Percentiles rank a stretch among this genome's conserved stretches.
Conservation (phyloP, 108 stramenopile species). For the Fragilaria crotonensis region DNA sequence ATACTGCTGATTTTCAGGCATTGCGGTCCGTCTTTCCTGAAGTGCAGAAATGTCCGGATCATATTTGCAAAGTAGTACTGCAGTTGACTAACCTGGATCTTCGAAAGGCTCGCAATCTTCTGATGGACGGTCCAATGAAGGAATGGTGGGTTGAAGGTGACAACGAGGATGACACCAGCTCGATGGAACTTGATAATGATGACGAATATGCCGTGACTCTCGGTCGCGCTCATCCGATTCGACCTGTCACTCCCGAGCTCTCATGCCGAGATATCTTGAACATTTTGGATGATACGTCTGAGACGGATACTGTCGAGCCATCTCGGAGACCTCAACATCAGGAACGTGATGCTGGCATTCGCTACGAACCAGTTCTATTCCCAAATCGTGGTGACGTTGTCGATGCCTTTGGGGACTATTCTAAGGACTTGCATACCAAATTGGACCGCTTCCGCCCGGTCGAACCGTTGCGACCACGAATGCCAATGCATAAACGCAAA, state of each 20-base stretch:
- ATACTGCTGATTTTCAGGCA: neutral
- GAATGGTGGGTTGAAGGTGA: neutral
- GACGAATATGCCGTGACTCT: too few relatives aligned
- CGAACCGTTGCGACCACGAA: neutral
- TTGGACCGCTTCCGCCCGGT: neutral
- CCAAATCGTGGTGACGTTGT: slow-evolving; percentile 19
- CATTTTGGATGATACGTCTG: neutral
- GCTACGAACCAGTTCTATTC: neutral
- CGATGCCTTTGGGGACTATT: slow-evolving; percentile 11
- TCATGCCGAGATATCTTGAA: neutral
- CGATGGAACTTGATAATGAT: neutral
- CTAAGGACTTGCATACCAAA: neutral
- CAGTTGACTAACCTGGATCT: slow-evolving; percentile 2
- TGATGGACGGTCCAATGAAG: neutral
- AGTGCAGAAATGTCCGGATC: neutral
- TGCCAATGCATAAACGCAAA: neutral
- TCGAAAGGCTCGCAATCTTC: neutral
- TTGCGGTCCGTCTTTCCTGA: too few relatives aligned
- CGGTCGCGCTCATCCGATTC: too few relatives aligned
- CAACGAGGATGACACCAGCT: neutral
- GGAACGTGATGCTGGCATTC: neutral
- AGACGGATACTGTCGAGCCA: too few relatives aligned
- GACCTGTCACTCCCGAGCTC: neutral
- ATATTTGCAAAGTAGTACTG: neutral
- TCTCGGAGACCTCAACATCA: neutral